Evolutionary conservation across 345 rosid genomes (phyloP).

Genomic region (Brassica juncea): DNA sequence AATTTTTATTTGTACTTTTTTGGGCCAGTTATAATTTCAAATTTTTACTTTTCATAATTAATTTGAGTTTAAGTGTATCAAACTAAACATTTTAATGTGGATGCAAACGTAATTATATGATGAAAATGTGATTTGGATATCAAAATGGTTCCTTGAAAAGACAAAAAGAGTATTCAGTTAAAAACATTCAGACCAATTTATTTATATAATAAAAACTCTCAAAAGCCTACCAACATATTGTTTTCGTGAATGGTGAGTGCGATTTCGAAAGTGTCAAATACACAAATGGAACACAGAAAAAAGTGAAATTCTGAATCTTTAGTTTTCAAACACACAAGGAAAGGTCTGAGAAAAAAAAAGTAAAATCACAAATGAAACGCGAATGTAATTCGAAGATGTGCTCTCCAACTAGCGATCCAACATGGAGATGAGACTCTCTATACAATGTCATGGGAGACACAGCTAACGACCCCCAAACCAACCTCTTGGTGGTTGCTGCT

Average conservation of each 20-base stretch:
- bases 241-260: background rate
- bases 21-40: no score
- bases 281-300: conserved; percentile 10
- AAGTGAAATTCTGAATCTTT: background rate
- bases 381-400: background rate
- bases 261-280: background rate
- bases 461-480: conserved; percentile 69
- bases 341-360: background rate
- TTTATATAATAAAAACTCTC: no score
- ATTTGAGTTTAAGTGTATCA: no score
- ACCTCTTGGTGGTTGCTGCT: conserved; percentile 74
- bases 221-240: no score
- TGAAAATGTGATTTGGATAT: no score
- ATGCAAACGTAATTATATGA: no score
- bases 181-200: no score
- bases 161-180: no score
- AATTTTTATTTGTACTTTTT: no score
- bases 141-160: no score
- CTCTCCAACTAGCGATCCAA: background rate
- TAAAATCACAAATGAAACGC: conserved; percentile 6
- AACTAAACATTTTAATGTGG: no score
- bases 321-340: conserved; percentile 3
- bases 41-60: no score
- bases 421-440: conserved; percentile 19
- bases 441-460: conserved; percentile 32